Conservation (phyloP, 2,329 filamentous ascomycete species). For the Trichoderma hamatum region DNA sequence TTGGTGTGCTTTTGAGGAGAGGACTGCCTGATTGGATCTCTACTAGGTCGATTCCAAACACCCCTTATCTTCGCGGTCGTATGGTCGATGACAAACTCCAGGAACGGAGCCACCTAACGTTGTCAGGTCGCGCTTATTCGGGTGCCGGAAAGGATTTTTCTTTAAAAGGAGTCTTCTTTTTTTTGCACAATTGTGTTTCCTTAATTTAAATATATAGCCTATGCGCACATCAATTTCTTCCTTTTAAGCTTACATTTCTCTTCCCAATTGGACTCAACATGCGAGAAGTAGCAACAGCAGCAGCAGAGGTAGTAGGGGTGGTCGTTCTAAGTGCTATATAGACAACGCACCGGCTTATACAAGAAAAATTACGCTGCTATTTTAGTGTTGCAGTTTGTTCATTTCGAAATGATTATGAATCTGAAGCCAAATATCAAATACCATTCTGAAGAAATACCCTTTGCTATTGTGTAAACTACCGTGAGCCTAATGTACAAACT, state of each 20-base stretch:
- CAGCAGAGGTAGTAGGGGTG: no score
- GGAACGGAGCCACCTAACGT: not conserved
- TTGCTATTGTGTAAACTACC: slow-evolving; percentile 9
- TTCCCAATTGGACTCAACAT: not conserved
- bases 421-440: not conserved
- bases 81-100: not conserved
- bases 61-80: not conserved
- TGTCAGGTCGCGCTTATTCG: not conserved
- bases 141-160: not conserved
- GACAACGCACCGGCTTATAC: not conserved
- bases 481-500: slow-evolving; percentile 23
- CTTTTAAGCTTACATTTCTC: not conserved
- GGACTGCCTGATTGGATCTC: not conserved
- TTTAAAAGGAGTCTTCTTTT: not conserved
- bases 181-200: no score
- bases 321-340: no score
- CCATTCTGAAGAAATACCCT: not conserved
- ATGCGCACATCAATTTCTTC: not conserved
- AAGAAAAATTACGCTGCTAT: no score
- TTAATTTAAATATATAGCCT: not conserved
- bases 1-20: not conserved
- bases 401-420: not conserved
- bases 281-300: not conserved
- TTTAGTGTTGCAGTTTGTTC: not conserved
- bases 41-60: not conserved